Percentiles rank a stretch among this genome's conserved stretches.
Conservation (phyloP, 2,329 filamentous ascomycete species). For the Fusarium udum region DNA sequence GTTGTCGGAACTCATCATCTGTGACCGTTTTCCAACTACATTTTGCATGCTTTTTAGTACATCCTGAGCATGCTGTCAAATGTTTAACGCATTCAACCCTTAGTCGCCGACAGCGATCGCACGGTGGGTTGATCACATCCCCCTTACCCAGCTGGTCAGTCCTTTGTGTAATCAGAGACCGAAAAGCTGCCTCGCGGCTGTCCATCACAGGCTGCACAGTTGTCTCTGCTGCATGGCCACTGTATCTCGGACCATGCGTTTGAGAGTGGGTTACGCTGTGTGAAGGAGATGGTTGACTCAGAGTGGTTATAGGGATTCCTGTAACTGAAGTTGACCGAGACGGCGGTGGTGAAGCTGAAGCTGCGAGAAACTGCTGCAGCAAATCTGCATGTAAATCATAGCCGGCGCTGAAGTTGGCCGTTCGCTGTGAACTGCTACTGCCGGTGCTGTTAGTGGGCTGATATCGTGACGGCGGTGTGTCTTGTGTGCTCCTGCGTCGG, state of each 20-base stretch:
- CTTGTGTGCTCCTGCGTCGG: constrained; percentile 41
- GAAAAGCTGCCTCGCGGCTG: constrained; percentile 47
- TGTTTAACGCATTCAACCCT: constrained; percentile 87
- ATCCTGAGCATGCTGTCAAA: constrained; percentile 84
- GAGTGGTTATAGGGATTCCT: constrained; percentile 37
- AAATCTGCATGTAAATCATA: constrained; percentile 65
- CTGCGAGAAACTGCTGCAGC: constrained; percentile 60
- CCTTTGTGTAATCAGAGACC: constrained; percentile 72
- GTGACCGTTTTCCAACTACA: constrained; percentile 87
- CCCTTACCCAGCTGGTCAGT: constrained; percentile 81
- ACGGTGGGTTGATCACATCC: constrained; percentile 80
- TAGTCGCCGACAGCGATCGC: constrained; percentile 82
- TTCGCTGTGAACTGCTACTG: constrained; percentile 17
- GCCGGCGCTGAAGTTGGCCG: constrained; percentile 43
- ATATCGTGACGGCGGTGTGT: constrained; percentile 50
- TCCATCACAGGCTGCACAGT: constrained; percentile 33
- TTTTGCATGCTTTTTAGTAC: constrained; percentile 89
- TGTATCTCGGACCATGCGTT: constrained; percentile 19
- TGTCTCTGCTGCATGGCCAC: constrained; percentile 42
- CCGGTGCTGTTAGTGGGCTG: constrained; percentile 46
- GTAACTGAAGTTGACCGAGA: constrained; percentile 44
- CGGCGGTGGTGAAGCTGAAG: constrained; percentile 34
- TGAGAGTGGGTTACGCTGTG: constrained; percentile 36
- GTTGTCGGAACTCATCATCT: constrained; percentile 67
- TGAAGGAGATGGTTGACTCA: constrained; percentile 43